Evolutionary conservation across 2,329 filamentous ascomycete genomes (phyloP), one percentile per base, ranked within the genome.

Genomic region (Pseudogymnoascus sp.): DNA sequence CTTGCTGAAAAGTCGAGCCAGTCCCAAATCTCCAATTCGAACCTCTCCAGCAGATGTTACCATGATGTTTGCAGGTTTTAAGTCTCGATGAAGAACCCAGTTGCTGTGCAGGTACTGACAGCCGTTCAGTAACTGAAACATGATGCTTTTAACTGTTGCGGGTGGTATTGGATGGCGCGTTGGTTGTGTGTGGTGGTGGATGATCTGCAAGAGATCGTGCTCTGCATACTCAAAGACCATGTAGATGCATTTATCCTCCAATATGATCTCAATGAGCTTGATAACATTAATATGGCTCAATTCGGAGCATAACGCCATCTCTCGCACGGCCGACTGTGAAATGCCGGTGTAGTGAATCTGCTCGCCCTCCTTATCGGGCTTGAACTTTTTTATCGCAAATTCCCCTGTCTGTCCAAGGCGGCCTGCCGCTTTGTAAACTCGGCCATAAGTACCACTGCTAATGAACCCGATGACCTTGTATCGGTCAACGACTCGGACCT

Each of bases 191-290:
- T 99, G 94, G 73, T 97, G 92, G 74, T 99, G 94, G 69, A 99
- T 97, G 73, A 99, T 97, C 75, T 99, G 94, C 4, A 99, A 81
- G 38, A 99, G 79, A 75, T 99, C 94, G 75, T 99, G 94, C 76
- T 99, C 94, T 68, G 94, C 94, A 75, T 96, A 99, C 75, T 97
- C 94, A 70, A 99, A 97, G 1, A 99, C 92, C 89, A 99, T 99
- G 77, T 92, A 99, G 74, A 99, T 97, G 78, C 92, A 97, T 78
- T 97, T 97, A 75, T 96, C 92, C 77, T 99, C 93, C 2, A 99
- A 82, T 70, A 99, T 96, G 71, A 96, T 97, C 76, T 99, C 94
- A 66, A 93, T 86, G 1, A 97, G 84, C 64, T 89, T 86, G 68
- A 99, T 93, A 35, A 99, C 87, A 73, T 97, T 97, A 63, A 85